Base-by-base conservation (phyloP, 1,284 basidiomycete species). In the Prillingera fragicola region DNA sequence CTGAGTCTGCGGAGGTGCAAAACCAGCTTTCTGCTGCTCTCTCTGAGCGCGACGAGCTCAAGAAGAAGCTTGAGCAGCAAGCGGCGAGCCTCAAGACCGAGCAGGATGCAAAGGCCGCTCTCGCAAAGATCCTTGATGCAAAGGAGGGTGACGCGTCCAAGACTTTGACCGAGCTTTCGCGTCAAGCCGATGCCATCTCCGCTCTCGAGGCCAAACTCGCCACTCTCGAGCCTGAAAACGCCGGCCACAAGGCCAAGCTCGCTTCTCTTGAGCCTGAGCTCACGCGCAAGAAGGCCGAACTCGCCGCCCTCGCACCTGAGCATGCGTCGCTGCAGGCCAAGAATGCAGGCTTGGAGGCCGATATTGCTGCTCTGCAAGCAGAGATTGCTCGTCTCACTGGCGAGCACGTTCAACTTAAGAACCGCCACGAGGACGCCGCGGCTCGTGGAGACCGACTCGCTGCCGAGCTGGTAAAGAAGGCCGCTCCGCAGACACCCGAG, bases 391-490 rank as follows among this genome's bases (percentile, higher is more conserved):
- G n/a, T n/a, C n/a, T n/a, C n/a, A n/a, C n/a, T n/a, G n/a, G n/a
- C n/a, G n/a, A n/a, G n/a, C n/a, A n/a, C n/a, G n/a, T n/a, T n/a
- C n/a, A n/a, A n/a, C n/a, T n/a, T n/a, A n/a, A n/a, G n/a, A n/a
- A n/a, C n/a, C n/a, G n/a, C n/a, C n/a, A n/a, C n/a, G n/a, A n/a
- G n/a, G n/a, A n/a, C n/a, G n/a, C n/a, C n/a, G n/a, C n/a, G n/a
- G 36, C 43, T 17, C 43, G 48, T 19, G 18, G 27, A 17, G 50
- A 52, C 34, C 41, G 41, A 22, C 43, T 52, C 26, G 41, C 43
- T 2, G 25, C 38, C 13, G 43, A 52, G 22, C 41, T 52, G 15
- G 34, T 24, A 32, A 31, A n/a, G 29, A 17, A 7, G n/a, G 19
- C 38, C 38, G 28, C n/a, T 10, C 25, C n/a, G 21, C 4, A 7